These are phyloP conservation scores for Ophiostoma piceae DNA, from an alignment of 2,329 filamentous ascomycete species.

Conservation along the genomic window DNA sequence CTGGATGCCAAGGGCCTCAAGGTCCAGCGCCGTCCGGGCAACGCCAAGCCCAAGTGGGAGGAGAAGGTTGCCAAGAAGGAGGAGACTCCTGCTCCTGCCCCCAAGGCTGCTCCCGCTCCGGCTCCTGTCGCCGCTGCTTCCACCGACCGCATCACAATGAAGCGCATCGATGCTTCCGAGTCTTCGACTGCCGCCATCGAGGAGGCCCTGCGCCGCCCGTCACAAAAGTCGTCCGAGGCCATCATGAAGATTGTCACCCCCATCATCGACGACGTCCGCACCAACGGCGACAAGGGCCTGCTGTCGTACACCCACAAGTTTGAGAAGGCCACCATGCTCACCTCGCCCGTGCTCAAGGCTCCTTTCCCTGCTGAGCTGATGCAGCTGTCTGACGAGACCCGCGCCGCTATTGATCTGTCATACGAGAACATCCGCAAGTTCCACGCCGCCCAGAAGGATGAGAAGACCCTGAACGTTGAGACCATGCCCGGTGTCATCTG, in stretches of 20 bases:
- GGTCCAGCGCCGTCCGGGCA: constrained; percentile 85
- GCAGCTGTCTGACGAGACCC: constrained; percentile 76
- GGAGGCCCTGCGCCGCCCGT: constrained; percentile 76
- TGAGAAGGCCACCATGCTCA: constrained; percentile 88
- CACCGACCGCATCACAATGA: constrained; percentile 69
- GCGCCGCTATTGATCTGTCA: constrained; percentile 85
- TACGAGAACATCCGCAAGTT: constrained; percentile 94
- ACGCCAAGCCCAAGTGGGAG: constrained; percentile 90
- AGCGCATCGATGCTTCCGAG: constrained; percentile 64
- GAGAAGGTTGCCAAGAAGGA: constrained; percentile 56
- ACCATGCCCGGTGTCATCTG: constrained; percentile 97
- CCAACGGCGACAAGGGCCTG: constrained; percentile 79
- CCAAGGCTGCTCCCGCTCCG: constrained; percentile 33
- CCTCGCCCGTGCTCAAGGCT: constrained; percentile 80
- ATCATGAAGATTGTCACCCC: constrained; percentile 88
- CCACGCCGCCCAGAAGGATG: constrained; percentile 84
- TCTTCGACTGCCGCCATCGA: constrained; percentile 61
- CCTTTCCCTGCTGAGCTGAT: constrained; percentile 84
- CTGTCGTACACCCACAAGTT: constrained; percentile 96
- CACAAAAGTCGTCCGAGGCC: constrained; percentile 88
- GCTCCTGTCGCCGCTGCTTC: constrained; percentile 34
- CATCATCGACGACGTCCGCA: constrained; percentile 82
- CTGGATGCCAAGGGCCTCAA: constrained; percentile 93
- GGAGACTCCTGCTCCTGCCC: constrained; percentile 33
- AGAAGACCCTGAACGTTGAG: constrained; percentile 77